Evolutionary conservation across 176 grass and related monocot species (phyloP).

Genomic region (Zoysia pacifica): DNA sequence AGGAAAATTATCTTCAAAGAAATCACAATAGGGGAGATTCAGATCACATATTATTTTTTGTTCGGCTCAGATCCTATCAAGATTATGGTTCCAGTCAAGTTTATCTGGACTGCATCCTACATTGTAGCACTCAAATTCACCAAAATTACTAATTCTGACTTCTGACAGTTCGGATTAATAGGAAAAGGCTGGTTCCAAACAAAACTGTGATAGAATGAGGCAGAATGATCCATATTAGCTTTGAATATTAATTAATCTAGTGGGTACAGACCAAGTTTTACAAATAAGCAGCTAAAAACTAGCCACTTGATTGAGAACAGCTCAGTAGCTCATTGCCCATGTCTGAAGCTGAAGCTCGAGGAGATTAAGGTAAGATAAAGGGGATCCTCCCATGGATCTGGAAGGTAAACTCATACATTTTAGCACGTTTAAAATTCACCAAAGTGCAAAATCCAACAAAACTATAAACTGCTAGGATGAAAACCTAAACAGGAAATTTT

Average conservation of each 20-base stretch:
- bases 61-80: conserved; percentile 5
- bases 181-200: not conserved
- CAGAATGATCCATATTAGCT: not conserved
- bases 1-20: conserved; percentile 6
- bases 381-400: conserved; percentile 10
- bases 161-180: not conserved
- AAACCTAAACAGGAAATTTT: conserved; percentile 1
- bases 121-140: not conserved
- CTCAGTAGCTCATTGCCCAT: conserved; percentile 1
- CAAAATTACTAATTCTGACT: not conserved
- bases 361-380: conserved; percentile 2
- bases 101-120: not conserved
- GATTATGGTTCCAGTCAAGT: conserved; percentile 11
- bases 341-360: conserved; percentile 13
- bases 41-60: conserved; percentile 15
- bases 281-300: conserved; percentile 11
- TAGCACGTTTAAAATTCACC: conserved; percentile 6
- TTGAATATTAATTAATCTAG: not conserved
- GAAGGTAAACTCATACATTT: conserved; percentile 19
- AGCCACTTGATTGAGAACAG: conserved; percentile 19
- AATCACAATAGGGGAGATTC: not conserved
- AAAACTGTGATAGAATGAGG: not conserved
- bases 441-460: conserved; percentile 24
- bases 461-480: conserved; percentile 17
- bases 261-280: conserved; percentile 28